Evolutionary conservation across 2,329 filamentous ascomycete genomes (phyloP).

Genomic region (Aphanoascus verrucosus): DNA sequence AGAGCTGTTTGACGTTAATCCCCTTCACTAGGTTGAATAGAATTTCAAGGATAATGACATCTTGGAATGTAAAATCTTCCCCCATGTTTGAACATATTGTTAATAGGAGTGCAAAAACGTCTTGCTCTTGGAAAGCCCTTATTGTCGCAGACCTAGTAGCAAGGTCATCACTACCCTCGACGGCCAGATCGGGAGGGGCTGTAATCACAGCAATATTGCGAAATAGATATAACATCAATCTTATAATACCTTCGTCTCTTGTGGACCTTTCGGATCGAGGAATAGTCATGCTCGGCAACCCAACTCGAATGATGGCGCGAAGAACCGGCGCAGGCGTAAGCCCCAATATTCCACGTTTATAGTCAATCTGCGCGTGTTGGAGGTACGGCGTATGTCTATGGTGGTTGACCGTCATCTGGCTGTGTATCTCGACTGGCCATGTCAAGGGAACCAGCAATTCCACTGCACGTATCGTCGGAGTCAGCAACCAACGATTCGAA

Average conservation of each 20-base stretch:
- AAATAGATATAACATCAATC: conserved; percentile 76
- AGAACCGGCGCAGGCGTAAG: conserved; percentile 68
- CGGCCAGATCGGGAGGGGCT: conserved; percentile 59
- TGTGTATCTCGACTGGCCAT: conserved; percentile 77
- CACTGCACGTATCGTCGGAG: conserved; percentile 35
- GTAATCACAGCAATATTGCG: conserved; percentile 81
- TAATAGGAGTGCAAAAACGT: conserved; percentile 74
- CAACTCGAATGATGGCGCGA: conserved; percentile 67
- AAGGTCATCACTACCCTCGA: conserved; percentile 80
- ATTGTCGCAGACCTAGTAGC: conserved; percentile 80
- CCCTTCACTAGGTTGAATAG: conserved; percentile 89
- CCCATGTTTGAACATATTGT: conserved; percentile 87
- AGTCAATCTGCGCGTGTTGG: conserved; percentile 73
- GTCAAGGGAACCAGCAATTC: conserved; percentile 87
- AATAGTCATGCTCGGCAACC: conserved; percentile 74
- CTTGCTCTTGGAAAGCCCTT: conserved; percentile 79
- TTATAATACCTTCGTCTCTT: conserved; percentile 85
- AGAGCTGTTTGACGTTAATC: conserved; percentile 71
- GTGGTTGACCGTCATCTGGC: conserved; percentile 83
- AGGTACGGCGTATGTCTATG: conserved; percentile 84
- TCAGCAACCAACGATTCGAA: not conserved
- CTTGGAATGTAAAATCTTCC: conserved; percentile 82
- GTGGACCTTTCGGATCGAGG: conserved; percentile 62
- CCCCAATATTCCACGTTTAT: conserved; percentile 81
- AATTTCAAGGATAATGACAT: conserved; percentile 80